Evolutionary conservation across 257 asterid genomes (phyloP).

Genomic region (Haberlea rhodopensis): DNA sequence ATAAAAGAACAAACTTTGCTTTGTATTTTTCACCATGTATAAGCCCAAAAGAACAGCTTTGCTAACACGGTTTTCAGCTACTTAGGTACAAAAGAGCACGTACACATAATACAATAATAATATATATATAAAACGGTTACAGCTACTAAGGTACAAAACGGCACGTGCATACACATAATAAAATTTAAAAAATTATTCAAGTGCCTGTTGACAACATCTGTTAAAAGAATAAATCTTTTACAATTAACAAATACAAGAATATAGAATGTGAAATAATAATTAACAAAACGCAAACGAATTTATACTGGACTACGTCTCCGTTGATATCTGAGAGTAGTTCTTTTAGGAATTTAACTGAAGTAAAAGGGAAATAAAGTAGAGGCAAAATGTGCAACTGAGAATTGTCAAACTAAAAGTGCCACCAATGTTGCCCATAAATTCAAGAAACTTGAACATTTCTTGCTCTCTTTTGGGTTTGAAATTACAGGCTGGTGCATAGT

Average conservation of each 20-base stretch:
- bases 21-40: too few relatives aligned
- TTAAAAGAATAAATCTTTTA: too few relatives aligned
- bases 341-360: constrained; percentile 26
- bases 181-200: too few relatives aligned
- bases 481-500: constrained; percentile 12
- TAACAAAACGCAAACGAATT: background rate
- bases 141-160: background rate
- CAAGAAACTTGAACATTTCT: constrained; percentile 19
- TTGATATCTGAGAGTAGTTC: too few relatives aligned
- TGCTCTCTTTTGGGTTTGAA: constrained; percentile 3
- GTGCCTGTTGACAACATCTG: too few relatives aligned
- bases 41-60: too few relatives aligned
- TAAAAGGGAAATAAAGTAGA: constrained; percentile 30
- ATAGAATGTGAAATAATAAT: background rate
- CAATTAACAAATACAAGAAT: background rate
- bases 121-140: too few relatives aligned
- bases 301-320: background rate
- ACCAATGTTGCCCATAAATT: constrained; percentile 21
- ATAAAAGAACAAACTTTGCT: too few relatives aligned
- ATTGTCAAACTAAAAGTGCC: constrained; percentile 34
- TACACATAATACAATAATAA: too few relatives aligned
- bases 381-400: constrained; percentile 34
- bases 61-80: too few relatives aligned
- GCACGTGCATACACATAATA: background rate
- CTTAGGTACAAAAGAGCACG: too few relatives aligned